Evolutionary conservation across 192 early-diverging fungal genomes (phyloP).

Genomic region (Mortierella alpina): DNA sequence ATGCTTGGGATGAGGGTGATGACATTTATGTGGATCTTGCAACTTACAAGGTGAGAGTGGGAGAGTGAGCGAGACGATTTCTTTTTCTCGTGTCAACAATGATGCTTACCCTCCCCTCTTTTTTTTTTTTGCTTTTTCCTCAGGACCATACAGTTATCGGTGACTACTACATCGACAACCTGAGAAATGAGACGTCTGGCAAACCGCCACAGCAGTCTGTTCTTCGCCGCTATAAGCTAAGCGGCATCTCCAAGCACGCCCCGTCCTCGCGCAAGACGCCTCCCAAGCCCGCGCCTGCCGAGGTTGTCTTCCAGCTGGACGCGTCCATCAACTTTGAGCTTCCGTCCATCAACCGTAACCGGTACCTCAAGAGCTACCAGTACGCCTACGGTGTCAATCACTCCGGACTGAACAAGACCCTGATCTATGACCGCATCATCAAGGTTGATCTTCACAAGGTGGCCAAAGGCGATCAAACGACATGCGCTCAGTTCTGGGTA

Average conservation of each 20-base stretch:
- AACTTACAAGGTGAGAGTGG: conserved; percentile 45
- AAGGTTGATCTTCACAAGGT: conserved; percentile 42
- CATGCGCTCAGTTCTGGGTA: conserved; percentile 42
- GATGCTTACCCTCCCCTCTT: not conserved
- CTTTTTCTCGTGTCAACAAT: not conserved
- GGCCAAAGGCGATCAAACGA: conserved; percentile 25
- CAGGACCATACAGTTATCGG: conserved; percentile 52
- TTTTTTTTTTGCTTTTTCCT: conserved; percentile 1
- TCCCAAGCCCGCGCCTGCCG: conserved; percentile 25
- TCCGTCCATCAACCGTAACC: conserved; percentile 31
- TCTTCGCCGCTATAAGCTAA: conserved; percentile 38
- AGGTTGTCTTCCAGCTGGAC: conserved; percentile 36
- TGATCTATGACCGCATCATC: conserved; percentile 49
- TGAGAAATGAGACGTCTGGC: conserved; percentile 34
- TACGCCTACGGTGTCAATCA: conserved; percentile 52
- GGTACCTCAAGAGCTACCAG: conserved; percentile 32
- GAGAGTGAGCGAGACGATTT: conserved; percentile 8
- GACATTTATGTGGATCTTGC: conserved; percentile 57
- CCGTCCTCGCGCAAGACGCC: conserved; percentile 6
- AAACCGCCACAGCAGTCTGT: conserved; percentile 37
- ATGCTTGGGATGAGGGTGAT: conserved; percentile 62
- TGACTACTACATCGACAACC: conserved; percentile 51
- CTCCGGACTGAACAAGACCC: conserved; percentile 17
- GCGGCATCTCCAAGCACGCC: conserved; percentile 26
- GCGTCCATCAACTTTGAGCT: conserved; percentile 46